These are phyloP conservation scores for Cutaneotrichosporon spelunceum DNA, from an alignment of 1,284 basidiomycete species.

Conservation along the genomic window DNA sequence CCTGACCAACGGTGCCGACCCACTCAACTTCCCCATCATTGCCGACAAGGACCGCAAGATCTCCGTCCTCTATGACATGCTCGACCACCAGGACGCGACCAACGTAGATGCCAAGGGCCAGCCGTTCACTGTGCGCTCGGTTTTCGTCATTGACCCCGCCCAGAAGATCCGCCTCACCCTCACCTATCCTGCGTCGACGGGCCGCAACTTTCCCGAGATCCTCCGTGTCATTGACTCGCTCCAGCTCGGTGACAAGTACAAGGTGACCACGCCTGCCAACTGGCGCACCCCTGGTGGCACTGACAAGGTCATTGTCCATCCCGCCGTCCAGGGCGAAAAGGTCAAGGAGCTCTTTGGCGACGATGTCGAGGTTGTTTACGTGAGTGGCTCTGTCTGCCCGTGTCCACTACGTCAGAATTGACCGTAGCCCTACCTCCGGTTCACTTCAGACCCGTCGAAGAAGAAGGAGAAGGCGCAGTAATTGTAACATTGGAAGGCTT, in stretches of 20 bases:
- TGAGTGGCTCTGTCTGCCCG: constrained; percentile 22
- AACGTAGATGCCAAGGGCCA: constrained; percentile 87
- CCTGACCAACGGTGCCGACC: constrained; percentile 57
- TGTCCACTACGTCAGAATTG: neutral
- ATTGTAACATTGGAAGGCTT: neutral
- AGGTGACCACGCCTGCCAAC: constrained; percentile 57
- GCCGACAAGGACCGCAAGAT: constrained; percentile 86
- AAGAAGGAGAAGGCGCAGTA: constrained; percentile 24
- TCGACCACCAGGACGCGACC: constrained; percentile 80
- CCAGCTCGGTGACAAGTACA: constrained; percentile 88
- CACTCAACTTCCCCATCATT: constrained; percentile 91
- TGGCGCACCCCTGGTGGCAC: constrained; percentile 7
- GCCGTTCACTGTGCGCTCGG: constrained; percentile 79
- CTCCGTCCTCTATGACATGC: constrained; percentile 70
- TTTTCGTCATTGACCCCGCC: constrained; percentile 87
- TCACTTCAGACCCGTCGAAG: constrained; percentile 51
- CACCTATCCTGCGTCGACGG: constrained; percentile 77
- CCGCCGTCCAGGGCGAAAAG: constrained; percentile 78
- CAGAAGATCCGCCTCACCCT: constrained; percentile 85
- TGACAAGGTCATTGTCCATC: constrained; percentile 92
- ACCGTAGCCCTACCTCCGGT: constrained; percentile 55
- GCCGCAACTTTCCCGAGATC: constrained; percentile 70
- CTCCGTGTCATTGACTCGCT: constrained; percentile 80
- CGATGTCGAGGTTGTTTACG: constrained; percentile 53
- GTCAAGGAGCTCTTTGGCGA: constrained; percentile 65